phyloP scores from a whole-genome alignment of 371 early-diverging fungal species.

The Entomophthora muscae region DNA sequence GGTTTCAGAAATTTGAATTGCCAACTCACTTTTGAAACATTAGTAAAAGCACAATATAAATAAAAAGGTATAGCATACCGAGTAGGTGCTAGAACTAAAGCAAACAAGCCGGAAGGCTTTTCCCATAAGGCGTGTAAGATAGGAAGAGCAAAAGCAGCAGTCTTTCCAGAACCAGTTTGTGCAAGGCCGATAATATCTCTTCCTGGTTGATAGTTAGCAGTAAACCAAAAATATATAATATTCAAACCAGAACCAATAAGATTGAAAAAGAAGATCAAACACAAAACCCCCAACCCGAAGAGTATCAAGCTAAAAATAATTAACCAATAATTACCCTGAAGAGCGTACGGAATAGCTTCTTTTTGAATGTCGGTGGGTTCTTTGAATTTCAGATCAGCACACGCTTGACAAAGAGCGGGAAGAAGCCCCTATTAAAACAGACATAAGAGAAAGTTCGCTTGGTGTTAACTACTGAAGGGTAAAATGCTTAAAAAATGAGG shows the following conservation, averaged over 20 bases:
- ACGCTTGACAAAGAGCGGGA: conserved; percentile 70
- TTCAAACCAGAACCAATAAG: not conserved
- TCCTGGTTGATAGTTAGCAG: conserved; percentile 26
- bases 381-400: conserved; percentile 71
- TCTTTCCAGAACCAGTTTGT: conserved; percentile 97
- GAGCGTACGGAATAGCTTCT: conserved; percentile 75
- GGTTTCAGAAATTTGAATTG: conserved; percentile 86
- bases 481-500: not conserved
- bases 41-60: not conserved
- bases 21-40: conserved; percentile 55
- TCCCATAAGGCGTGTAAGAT: conserved; percentile 85
- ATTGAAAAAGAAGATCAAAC: conserved; percentile 5
- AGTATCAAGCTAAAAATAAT: not conserved
- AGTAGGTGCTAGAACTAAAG: conserved; percentile 95
- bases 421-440: conserved; percentile 43
- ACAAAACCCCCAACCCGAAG: too few relatives aligned
- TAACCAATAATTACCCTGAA: conserved; percentile 27
- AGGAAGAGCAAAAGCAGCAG: conserved; percentile 93
- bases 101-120: conserved; percentile 76
- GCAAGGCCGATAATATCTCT: conserved; percentile 93
- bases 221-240: not conserved
- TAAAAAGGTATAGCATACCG: conserved; percentile 25
- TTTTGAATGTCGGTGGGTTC: conserved; percentile 87
- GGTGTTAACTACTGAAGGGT: not conserved
- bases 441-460: not conserved